These are phyloP conservation scores for Fennellomyces sp. DNA, from an alignment of 371 early-diverging fungal genomes.

Conservation along the genomic window DNA sequence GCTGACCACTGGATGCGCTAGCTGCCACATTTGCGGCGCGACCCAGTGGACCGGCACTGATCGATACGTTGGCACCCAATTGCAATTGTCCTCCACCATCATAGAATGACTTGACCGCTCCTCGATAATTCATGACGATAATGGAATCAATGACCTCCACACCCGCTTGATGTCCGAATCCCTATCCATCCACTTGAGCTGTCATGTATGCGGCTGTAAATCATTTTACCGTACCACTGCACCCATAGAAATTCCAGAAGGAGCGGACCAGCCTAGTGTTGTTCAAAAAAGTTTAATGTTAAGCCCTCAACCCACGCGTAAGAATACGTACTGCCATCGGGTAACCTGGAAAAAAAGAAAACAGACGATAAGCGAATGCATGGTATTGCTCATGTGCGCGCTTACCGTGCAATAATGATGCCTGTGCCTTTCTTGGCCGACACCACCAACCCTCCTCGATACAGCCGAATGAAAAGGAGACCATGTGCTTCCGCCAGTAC, in stretches of 20 bases:
- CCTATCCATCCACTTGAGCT: conserved; percentile 18
- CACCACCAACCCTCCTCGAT: conserved; percentile 32
- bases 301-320: not conserved
- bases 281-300: too few relatives aligned
- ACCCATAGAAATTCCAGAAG: conserved; percentile 43
- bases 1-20: conserved; percentile 16
- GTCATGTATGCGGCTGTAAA: not conserved
- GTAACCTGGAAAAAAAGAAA: conserved; percentile 15
- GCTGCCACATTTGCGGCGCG: conserved; percentile 36
- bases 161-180: conserved; percentile 38
- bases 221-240: conserved; percentile 38
- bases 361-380: too few relatives aligned
- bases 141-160: conserved; percentile 42
- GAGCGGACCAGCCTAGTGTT: conserved; percentile 53
- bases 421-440: conserved; percentile 41
- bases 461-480: conserved; percentile 35
- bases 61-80: conserved; percentile 35
- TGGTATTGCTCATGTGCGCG: too few relatives aligned
- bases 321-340: conserved; percentile 39
- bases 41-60: conserved; percentile 42
- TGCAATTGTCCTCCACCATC: conserved; percentile 47
- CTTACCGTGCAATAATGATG: conserved; percentile 45
- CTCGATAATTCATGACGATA: conserved; percentile 47
- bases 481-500: conserved; percentile 42
- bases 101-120: conserved; percentile 42